phyloP scores from a whole-genome alignment of 768 basidiomycete genomes.

The Hygrocybe punicea region DNA sequence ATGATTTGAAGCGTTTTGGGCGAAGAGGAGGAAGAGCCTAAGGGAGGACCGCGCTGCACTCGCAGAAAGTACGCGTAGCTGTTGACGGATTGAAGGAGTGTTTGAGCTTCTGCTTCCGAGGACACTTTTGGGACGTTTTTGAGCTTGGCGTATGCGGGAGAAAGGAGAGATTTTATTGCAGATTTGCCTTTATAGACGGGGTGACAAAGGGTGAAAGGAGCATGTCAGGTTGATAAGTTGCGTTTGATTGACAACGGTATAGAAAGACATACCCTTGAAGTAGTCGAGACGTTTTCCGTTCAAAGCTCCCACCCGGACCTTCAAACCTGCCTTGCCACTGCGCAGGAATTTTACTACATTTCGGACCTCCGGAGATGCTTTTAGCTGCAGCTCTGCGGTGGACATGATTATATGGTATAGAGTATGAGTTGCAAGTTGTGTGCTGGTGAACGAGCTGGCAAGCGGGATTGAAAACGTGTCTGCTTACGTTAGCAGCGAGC shows the following conservation, averaged over 20 bases:
- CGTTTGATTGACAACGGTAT: no score
- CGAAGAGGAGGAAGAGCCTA: conserved; percentile 64
- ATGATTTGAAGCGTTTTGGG: conserved; percentile 80
- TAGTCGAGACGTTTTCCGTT: conserved; percentile 96
- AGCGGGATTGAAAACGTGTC: no score
- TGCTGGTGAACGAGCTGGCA: no score
- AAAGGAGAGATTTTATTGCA: conserved; percentile 86
- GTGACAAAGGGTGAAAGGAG: no score
- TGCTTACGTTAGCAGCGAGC: no score
- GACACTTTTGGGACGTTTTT: conserved; percentile 75
- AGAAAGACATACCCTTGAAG: conserved; percentile 93
- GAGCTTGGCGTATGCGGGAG: conserved; percentile 86
- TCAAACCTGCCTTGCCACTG: conserved; percentile 81
- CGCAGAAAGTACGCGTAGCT: conserved; percentile 90
- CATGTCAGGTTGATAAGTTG: no score
- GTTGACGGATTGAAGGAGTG: conserved; percentile 65
- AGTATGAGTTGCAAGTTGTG: no score
- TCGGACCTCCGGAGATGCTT: conserved; percentile 75
- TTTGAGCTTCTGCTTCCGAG: conserved; percentile 69
- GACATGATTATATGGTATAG: conserved; percentile 11
- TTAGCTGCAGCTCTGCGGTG: conserved; percentile 70
- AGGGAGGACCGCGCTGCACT: conserved; percentile 71
- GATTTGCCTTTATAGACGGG: conserved; percentile 64
- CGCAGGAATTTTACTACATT: conserved; percentile 86
- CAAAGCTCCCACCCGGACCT: conserved; percentile 83